Conservation (phyloP, 306 rosid species). For the Corylus heterophylla region DNA sequence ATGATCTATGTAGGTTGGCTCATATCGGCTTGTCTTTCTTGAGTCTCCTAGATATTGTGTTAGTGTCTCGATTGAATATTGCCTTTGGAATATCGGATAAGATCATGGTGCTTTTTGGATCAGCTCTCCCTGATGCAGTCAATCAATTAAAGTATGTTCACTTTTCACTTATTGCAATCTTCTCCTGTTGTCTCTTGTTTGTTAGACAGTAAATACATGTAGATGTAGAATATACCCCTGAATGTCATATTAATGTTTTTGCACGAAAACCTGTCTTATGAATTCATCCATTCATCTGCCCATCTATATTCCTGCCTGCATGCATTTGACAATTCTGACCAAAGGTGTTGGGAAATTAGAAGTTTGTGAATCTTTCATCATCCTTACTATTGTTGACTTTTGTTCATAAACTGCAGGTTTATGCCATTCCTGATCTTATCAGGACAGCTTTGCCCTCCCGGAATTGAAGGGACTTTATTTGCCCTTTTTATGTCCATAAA, state of each 20-base stretch:
- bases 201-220: background rate
- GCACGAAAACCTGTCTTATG: background rate
- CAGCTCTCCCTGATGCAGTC: slow-evolving; percentile 73
- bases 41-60: slow-evolving; percentile 52
- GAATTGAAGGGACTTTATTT: slow-evolving; percentile 87
- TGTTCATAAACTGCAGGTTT: slow-evolving; percentile 56
- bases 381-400: background rate
- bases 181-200: background rate
- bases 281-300: slow-evolving; percentile 9
- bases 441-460: slow-evolving; percentile 87
- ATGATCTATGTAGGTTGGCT: slow-evolving; percentile 54
- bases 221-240: slow-evolving; percentile 8
- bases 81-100: slow-evolving; percentile 59
- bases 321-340: background rate
- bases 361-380: slow-evolving; percentile 3
- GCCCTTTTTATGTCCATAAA: slow-evolving; percentile 92
- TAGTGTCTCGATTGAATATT: slow-evolving; percentile 64
- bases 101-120: slow-evolving; percentile 68
- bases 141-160: slow-evolving; percentile 74
- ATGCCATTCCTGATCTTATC: slow-evolving; percentile 89
- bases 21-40: slow-evolving; percentile 61
- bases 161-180: slow-evolving; percentile 17
- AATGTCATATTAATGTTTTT: background rate
- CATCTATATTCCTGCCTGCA: background rate
- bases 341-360: background rate